Conservation (phyloP, 345 rosid genomes). For the Garcia nutans region DNA sequence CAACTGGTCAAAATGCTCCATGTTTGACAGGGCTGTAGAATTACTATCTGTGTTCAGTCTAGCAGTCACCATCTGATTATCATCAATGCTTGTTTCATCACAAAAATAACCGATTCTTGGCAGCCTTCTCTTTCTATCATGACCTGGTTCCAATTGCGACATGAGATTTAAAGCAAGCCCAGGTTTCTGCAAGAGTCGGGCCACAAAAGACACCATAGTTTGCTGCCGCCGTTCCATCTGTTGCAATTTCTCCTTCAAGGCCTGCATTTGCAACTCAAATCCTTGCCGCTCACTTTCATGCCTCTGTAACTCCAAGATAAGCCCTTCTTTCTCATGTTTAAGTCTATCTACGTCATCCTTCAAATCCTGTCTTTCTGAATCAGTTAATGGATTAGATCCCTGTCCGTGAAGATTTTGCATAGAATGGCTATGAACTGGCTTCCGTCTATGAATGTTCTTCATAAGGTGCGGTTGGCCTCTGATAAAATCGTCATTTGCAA, state of each 20-base stretch:
- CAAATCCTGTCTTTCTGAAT: constrained; percentile 61
- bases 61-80: constrained; percentile 32
- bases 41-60: constrained; percentile 37
- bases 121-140: constrained; percentile 69
- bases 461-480: constrained; percentile 68
- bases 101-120: constrained; percentile 45
- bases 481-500: constrained; percentile 77
- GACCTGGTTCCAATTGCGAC: constrained; percentile 44
- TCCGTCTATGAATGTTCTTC: constrained; percentile 88
- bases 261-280: constrained; percentile 51
- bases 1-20: constrained; percentile 56
- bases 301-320: constrained; percentile 50
- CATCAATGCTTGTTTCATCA: constrained; percentile 43
- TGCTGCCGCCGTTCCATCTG: constrained; percentile 61
- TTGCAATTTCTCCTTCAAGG: constrained; percentile 62
- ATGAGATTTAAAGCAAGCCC: constrained; percentile 56
- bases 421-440: constrained; percentile 95
- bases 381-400: constrained; percentile 49
- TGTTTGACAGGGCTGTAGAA: constrained; percentile 37
- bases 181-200: constrained; percentile 60
- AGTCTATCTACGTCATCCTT: constrained; percentile 64
- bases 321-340: constrained; percentile 51
- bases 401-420: constrained; percentile 53
- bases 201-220: constrained; percentile 48
- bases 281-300: constrained; percentile 57